phyloP scores from a whole-genome alignment of 2,329 filamentous ascomycete species.

The Fusarium ramigenum region DNA sequence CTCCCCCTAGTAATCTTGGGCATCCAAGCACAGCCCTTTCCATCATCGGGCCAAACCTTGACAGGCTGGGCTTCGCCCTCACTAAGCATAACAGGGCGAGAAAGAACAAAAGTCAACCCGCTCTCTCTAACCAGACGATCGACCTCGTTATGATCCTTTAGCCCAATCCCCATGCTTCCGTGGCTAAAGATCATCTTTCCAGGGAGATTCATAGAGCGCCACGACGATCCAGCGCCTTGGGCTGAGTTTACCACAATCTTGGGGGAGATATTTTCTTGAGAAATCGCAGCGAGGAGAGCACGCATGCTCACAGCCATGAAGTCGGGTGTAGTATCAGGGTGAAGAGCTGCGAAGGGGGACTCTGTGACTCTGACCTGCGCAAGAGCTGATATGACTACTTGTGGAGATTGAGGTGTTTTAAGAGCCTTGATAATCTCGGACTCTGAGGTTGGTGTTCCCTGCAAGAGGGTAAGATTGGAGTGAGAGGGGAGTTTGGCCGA shows the following conservation, averaged over 20 bases:
- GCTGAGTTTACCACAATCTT: conserved; percentile 19
- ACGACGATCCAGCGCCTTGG: conserved; percentile 5
- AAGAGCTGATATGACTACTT: conserved; percentile 7
- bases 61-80: conserved; percentile 10
- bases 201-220: conserved; percentile 23
- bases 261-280: not conserved
- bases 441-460: conserved; percentile 17
- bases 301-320: conserved; percentile 23
- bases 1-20: conserved; percentile 19
- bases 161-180: conserved; percentile 11
- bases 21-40: conserved; percentile 31
- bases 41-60: conserved; percentile 28
- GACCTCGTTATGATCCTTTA: conserved; percentile 24
- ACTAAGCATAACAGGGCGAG: conserved; percentile 13
- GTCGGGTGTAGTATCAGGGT: conserved; percentile 15
- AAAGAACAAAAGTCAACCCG: conserved; percentile 2
- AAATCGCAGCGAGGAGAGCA: not conserved
- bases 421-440: conserved; percentile 1
- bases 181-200: conserved; percentile 22
- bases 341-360: conserved; percentile 8
- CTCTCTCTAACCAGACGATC: conserved; percentile 10
- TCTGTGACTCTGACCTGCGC: conserved; percentile 11
- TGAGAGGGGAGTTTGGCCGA: not conserved
- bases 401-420: not conserved
- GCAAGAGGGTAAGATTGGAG: conserved; percentile 7